phyloP scores from a whole-genome alignment of 371 early-diverging fungal genomes.

The Apophysomyces variabilis region DNA sequence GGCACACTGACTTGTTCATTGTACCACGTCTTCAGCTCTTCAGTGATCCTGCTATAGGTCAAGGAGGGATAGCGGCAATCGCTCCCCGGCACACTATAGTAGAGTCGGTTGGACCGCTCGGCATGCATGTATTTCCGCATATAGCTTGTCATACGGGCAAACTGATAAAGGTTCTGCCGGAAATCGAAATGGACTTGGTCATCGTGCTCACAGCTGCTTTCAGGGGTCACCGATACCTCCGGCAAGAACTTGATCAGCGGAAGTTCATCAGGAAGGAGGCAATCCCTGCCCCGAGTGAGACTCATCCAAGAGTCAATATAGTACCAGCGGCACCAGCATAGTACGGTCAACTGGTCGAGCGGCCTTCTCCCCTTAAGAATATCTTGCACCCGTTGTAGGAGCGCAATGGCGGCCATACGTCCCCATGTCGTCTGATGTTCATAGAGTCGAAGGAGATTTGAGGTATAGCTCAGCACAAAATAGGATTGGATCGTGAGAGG shows the following conservation, averaged over 20 bases:
- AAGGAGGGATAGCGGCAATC: constrained; percentile 26
- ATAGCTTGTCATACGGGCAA: constrained; percentile 36
- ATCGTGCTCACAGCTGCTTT: not conserved
- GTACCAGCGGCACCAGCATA: constrained; percentile 50
- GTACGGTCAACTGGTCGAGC: constrained; percentile 17
- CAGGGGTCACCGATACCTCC: not conserved
- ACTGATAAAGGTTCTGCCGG: constrained; percentile 22
- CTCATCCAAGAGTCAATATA: constrained; percentile 55
- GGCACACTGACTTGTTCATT: not conserved
- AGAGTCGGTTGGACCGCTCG: constrained; percentile 14
- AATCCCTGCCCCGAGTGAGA: constrained; percentile 41
- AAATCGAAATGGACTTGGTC: constrained; percentile 8
- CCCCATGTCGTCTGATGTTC: constrained; percentile 41
- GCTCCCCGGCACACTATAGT: not conserved
- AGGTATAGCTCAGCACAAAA: constrained; percentile 38
- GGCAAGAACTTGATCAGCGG: constrained; percentile 21
- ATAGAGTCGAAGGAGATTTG: constrained; percentile 32
- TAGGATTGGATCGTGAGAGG: constrained; percentile 29
- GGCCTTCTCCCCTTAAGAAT: constrained; percentile 3
- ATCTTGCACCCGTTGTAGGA: constrained; percentile 25
- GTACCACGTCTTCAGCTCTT: constrained; percentile 36
- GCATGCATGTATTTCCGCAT: constrained; percentile 49
- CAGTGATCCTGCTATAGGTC: constrained; percentile 38
- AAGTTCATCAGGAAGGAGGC: constrained; percentile 34
- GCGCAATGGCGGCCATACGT: constrained; percentile 30